Evolutionary conservation across 805 yeast genomes (phyloP), one percentile per base, ranked within the genome.

Genomic region (Torulaspora delbrueckii): DNA sequence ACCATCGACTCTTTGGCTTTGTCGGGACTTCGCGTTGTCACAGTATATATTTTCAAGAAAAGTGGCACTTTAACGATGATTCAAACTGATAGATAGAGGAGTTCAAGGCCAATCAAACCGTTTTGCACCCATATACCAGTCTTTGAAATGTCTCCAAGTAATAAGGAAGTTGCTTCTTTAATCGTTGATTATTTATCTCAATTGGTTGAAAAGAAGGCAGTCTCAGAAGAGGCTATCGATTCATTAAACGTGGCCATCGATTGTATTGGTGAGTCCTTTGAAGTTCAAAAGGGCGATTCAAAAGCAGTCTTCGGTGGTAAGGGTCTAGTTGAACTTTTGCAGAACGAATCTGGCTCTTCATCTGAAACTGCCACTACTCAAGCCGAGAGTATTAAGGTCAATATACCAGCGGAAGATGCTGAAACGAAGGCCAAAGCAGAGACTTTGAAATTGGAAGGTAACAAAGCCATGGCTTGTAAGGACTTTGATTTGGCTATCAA

Each of bases 201-300:
- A 13, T 68, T 86, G 8, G 77, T 84, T 14, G 62, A 74, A 37
- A 74, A 76, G 51, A 85, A 86, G 35, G 76, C 77, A 35, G 77
- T 90, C 37, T 68, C 83, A 30, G 85, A 81, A 51, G 98, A 91
- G 53, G 86, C 82, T 62, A 75, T 76, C 46, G 98, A 93, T 56
- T 87, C 96, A 8, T 74, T 91, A 56, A 96, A 89, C 54, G 95
- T 91, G 42, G 98, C 98, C 50, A 77, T 89, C 54, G 96, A 88
- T 61, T 88, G 97, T 71, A 79, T 93, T 47, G 79, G 86, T 19
- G 98, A 90, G 58, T 88, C 95, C 8, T 91, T 84, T 63, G 81
- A 74, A 40, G 81, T 90, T 22, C 73, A 76, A 53, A 74, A 75
- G 55, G 82, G 76, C 22, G 71, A 69, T 18, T 74, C 74, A 28